Conservation (phyloP, 129 eudicot genomes). For the Flaveria linearis region DNA sequence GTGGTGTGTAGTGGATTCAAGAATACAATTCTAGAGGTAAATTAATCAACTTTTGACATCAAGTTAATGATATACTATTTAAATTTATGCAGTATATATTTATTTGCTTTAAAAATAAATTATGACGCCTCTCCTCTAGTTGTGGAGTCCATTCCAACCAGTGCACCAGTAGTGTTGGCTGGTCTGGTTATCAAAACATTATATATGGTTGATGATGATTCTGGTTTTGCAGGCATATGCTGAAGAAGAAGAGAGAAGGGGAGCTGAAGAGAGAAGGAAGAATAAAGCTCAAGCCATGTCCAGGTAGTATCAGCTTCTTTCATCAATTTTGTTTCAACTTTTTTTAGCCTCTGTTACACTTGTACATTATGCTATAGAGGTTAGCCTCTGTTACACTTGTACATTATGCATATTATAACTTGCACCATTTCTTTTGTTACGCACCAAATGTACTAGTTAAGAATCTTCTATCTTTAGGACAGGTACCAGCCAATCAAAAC, state of each 20-base stretch:
- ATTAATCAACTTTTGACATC: background rate
- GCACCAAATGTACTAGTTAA: background rate
- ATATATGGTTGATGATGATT: background rate
- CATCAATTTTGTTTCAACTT: constrained; percentile 58
- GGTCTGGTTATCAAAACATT: too few relatives aligned
- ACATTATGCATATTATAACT: too few relatives aligned
- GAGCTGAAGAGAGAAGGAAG: constrained; percentile 66
- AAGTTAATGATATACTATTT: too few relatives aligned
- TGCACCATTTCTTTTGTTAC: background rate
- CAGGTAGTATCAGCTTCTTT: constrained; percentile 94
- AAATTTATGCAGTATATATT: too few relatives aligned
- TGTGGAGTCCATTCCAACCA: too few relatives aligned
- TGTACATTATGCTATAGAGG: constrained; percentile 19
- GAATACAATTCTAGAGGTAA: constrained; percentile 82
- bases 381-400: too few relatives aligned
- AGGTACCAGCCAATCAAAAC: constrained; percentile 13
- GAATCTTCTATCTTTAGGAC: constrained; percentile 20
- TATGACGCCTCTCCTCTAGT: too few relatives aligned
- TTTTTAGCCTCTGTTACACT: background rate
- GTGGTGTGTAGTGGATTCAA: constrained; percentile 87
- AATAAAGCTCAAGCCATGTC: constrained; percentile 70
- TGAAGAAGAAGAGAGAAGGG: constrained; percentile 79
- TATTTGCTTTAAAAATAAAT: too few relatives aligned
- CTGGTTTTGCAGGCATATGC: constrained; percentile 59
- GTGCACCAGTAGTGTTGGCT: too few relatives aligned